Evolutionary conservation across 176 grass and related monocot genomes (phyloP), one percentile per base, ranked within the genome.

Genomic region (Ananas comosus): DNA sequence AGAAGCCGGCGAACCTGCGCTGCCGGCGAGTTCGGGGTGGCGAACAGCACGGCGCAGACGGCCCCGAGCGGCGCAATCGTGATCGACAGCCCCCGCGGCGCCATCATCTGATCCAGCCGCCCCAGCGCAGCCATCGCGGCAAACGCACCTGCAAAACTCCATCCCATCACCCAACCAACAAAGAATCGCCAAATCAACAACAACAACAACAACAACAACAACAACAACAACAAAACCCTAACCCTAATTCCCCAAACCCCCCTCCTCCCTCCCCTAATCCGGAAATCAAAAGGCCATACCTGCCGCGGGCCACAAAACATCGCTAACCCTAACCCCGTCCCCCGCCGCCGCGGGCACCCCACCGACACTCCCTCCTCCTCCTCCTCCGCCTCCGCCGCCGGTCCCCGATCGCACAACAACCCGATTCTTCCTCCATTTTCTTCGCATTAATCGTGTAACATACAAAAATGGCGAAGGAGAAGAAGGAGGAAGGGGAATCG

Each of bases 21-120:
- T 66, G 86, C 71, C 49, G 86, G 89, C 16, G 94, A 81, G 63
- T 28, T 67, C 12, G 94, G 84, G 57, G 76, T 81, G n/a, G 82
- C 64, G 71, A 97, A 92, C 65, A 97, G 75, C 68, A 92, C 86
- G 12, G 86, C 82, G 51, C 68, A 90, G 67, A 97, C 94, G 16
- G 94, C 89, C 64, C 94, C 89, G 5, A 92, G 84, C 11, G 94
- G 94, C n/a, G 89, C 94, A 71, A 97, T 85, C 14, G 89, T 92
- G 65, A 92, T 65, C 12, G 80, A 67, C 21, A 92, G 33, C 9
- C 94, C 94, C 74, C 80, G 89, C 63, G 75, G 73, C 67, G 86
- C 86, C 77, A 92, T 71, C 67, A 90, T 53, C 76, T 97, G 86
- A 74, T 97, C 93, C 11, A 92, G 57, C 65, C 76, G 84, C 56